Evolutionary conservation across 73 alveolate species (phyloP).

Genomic region (Paramecium sexaurelia): DNA sequence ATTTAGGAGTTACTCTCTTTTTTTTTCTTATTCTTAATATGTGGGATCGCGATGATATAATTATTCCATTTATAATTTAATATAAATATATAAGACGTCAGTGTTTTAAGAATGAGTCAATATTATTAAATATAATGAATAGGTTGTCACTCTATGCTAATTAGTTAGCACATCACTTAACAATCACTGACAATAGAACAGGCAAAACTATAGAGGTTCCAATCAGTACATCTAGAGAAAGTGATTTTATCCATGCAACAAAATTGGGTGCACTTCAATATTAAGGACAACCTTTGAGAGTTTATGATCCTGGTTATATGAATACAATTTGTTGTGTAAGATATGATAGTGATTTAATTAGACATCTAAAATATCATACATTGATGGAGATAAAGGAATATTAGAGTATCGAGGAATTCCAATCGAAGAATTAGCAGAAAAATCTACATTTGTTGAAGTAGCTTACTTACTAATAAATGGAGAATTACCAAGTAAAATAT

Average conservation of each 20-base stretch:
- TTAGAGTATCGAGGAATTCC: conserved; percentile 91
- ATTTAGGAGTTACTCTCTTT: background rate
- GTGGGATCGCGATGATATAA: conserved; percentile 39
- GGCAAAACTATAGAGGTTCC: conserved; percentile 66
- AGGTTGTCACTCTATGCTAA: conserved; percentile 13
- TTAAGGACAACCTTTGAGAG: conserved; percentile 82
- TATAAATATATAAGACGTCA: conserved; percentile 34
- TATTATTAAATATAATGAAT: background rate
- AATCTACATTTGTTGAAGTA: conserved; percentile 82
- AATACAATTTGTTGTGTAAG: conserved; percentile 82
- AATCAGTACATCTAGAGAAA: conserved; percentile 60
- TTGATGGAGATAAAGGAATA: conserved; percentile 89
- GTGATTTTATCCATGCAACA: conserved; percentile 75
- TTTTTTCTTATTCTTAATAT: conserved; percentile 2
- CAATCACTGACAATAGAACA: conserved; percentile 67
- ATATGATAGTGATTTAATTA: background rate
- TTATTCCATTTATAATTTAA: background rate
- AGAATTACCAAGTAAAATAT: conserved; percentile 78
- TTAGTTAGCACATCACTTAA: conserved; percentile 24
- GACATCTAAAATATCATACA: conserved; percentile 85
- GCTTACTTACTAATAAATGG: conserved; percentile 85
- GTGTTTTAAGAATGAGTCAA: conserved; percentile 32
- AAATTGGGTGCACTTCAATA: conserved; percentile 74
- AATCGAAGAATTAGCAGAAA: conserved; percentile 88
- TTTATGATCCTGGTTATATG: conserved; percentile 89